Base-by-base conservation (phyloP, 345 rosid genomes). In the Gossypioides kirkii region DNA sequence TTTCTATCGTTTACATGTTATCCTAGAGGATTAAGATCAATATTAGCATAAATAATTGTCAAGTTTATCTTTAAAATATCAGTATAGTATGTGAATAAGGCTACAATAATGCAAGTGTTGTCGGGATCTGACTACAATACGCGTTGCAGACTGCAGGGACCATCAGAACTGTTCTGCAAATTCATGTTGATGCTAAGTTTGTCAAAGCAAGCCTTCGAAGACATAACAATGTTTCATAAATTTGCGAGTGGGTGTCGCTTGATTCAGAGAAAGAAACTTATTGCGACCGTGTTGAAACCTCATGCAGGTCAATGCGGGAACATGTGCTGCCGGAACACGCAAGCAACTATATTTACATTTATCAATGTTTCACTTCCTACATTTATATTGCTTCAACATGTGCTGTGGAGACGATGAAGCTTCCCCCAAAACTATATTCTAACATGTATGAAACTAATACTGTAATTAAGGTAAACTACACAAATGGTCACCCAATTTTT, bases 321-420 rank as follows among this genome's bases (percentile, higher is more conserved):
- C 52, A 28, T 46, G 81, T 78, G 84, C 77, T 72, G 41, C 64
- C 2, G 67, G 14, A 38, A 8, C 25, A 38, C 18, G 1, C 49
- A 61, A 75, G 69, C 69, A 26, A 10, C 6, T 10, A 56, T 65
- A 17, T 50, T 32, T 69, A 22, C 10, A n/a, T 53, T 53, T 53
- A 17, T 53, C 23, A 17, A 17, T 14, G 46, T 23, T 58, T 67
- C 14, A 56, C 4, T 10, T 20, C 59, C 22, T 56, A 23, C 60
- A 23, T 1, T 23, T 53, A 10, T 69, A 56, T 60, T 2, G 41
- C 46, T 61, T 10, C 47, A 60, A 36, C 60, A 28, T 46, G 84
- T 78, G 81, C 74, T 72, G 25, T 45, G 25, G 70, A 14, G 22
- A 6, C 18, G 26, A 49, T 1, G 73, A 58, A 70, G 64, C 64